phyloP scores from a whole-genome alignment of 345 rosid genomes.

The Lepidium didymum region DNA sequence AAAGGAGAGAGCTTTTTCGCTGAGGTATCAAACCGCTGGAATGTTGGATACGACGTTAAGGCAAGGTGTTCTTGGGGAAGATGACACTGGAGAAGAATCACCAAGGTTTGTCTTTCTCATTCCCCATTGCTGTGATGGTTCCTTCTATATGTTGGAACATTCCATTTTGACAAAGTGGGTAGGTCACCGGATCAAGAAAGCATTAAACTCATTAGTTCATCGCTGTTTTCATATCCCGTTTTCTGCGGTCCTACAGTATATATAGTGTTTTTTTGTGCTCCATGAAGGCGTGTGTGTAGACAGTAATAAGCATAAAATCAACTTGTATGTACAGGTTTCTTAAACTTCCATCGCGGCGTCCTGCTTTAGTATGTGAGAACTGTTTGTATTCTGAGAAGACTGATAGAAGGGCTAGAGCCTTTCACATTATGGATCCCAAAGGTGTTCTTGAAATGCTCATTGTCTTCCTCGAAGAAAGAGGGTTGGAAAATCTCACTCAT shows the following conservation, averaged over 20 bases:
- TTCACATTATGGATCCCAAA: constrained; percentile 82
- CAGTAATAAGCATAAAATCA: not conserved
- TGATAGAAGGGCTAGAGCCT: constrained; percentile 75
- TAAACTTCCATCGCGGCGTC: constrained; percentile 76
- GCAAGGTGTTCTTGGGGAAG: constrained; percentile 92
- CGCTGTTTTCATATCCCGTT: no score
- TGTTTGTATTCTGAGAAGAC: constrained; percentile 64
- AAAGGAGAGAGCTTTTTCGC: constrained; percentile 66
- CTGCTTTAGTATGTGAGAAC: constrained; percentile 80
- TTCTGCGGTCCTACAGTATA: not conserved
- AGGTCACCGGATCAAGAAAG: no score
- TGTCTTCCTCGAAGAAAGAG: constrained; percentile 78
- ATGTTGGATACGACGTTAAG: constrained; percentile 79
- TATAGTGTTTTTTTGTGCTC: not conserved
- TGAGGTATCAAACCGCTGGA: constrained; percentile 87
- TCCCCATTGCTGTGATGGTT: not conserved
- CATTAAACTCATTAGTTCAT: no score
- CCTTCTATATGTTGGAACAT: no score
- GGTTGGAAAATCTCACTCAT: constrained; percentile 29
- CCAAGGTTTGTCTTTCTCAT: constrained; percentile 44
- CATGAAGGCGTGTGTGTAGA: not conserved
- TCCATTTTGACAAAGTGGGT: no score
- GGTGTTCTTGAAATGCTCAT: constrained; percentile 82
- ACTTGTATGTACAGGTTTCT: constrained; percentile 48
- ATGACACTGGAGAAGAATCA: constrained; percentile 90